Percentiles rank a stretch among this genome's conserved stretches.
These are phyloP conservation scores for Trypanosomatidae sp. DNA, from an alignment of 208 protist species.

Conservation along the genomic window DNA sequence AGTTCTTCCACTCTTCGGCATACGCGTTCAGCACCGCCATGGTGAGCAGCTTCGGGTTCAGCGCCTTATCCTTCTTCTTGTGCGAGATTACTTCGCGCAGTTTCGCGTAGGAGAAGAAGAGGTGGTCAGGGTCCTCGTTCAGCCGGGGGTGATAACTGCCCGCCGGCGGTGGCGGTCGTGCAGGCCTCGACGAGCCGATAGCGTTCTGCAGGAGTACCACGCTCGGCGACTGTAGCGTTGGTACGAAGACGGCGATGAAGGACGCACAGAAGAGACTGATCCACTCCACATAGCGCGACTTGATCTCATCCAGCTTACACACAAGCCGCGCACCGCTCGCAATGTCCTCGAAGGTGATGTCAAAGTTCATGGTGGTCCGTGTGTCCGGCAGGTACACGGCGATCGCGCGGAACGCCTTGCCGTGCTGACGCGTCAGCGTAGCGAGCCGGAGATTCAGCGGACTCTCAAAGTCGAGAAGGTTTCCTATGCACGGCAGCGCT, in stretches of 20 bases:
- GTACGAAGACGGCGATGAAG: conserved; percentile 82
- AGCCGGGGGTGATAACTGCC: conserved; percentile 35
- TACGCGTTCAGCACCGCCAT: conserved; percentile 80
- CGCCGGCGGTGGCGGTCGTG: conserved; percentile 32
- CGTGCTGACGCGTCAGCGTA: conserved; percentile 78
- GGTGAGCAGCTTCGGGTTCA: conserved; percentile 70
- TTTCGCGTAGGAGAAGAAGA: conserved; percentile 83
- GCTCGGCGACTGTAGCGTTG: conserved; percentile 76
- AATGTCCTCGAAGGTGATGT: conserved; percentile 83
- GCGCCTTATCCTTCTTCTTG: conserved; percentile 55
- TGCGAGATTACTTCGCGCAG: conserved; percentile 76
- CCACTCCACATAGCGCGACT: conserved; percentile 73
- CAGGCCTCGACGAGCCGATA: conserved; percentile 37
- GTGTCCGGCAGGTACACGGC: conserved; percentile 61
- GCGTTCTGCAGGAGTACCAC: conserved; percentile 72
- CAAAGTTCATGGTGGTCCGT: conserved; percentile 65
- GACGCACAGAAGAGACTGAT: conserved; percentile 70
- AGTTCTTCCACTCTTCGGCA: conserved; percentile 84
- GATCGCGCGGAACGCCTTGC: conserved; percentile 84
- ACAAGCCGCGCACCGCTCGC: conserved; percentile 63
- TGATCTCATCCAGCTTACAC: conserved; percentile 70
- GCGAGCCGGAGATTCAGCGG: conserved; percentile 86
- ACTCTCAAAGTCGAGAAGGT: conserved; percentile 73
- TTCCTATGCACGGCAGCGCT: conserved; percentile 25
- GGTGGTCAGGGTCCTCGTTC: conserved; percentile 77